Base-by-base conservation (phyloP, 495 filamentous ascomycete genomes). In the Penicillium mononematosum region DNA sequence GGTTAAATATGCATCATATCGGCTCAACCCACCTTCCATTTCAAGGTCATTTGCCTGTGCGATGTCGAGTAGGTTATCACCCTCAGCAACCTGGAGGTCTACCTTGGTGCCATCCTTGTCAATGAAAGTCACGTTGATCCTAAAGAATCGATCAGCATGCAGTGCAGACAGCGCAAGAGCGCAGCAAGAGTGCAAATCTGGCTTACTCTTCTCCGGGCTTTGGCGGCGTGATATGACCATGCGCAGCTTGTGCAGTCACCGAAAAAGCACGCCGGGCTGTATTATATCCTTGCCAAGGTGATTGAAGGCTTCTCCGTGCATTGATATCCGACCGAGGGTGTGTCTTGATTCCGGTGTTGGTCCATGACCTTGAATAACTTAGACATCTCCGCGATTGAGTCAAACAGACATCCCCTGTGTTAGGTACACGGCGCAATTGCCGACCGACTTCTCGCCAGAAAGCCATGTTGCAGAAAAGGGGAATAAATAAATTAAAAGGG, bases 181-280 rank as follows among this genome's bases (percentile, higher is more conserved):
- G 34, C n/a, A 29, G 20, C 7, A 9, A 12, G 9, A 10, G 5
- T 39, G 39, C 25, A 8, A 8, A 39, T 41, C 31, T 1, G 32
- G 70, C 86, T 68, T 80, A 96, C 92, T 96, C 94, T 81, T 97
- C 90, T n/a, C 94, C 94, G 3, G 92, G 83, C 74, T 90, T 92
- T 2, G 94, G 93, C 27, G 89, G 82, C 45, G 82, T 83, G 62
- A 96, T 75, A 64, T 97, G 90, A 29, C 88, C 91, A 69, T 98
- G 93, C 36, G 68, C 74, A 17, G 70, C 70, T 25, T 74, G 69
- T 45, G 83, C 67, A 1, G 89, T 83, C 17, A 77, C 81, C 42
- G 89, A 88, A 70, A 98, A 92, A 54, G 67, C 68, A 57, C 88
- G 81, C 53, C 71, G 77, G 17, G 65, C 66, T 44, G 56, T 55